These are phyloP conservation scores for Ustilago trichophora DNA, from an alignment of 1,284 basidiomycete genomes.

Conservation along the genomic window DNA sequence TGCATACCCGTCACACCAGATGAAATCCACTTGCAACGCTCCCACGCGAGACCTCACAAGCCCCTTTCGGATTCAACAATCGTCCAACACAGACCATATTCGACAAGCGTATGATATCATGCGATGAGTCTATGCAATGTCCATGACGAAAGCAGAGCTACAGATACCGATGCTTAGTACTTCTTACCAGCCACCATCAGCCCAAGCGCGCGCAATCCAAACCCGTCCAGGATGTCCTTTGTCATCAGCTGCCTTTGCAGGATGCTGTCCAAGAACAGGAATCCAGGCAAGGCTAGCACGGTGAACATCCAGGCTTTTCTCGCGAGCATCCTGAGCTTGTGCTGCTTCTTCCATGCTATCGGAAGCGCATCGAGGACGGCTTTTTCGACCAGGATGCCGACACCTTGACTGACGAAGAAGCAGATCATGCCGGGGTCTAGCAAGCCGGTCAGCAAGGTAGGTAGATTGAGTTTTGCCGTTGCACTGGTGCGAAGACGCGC, in stretches of 20 bases:
- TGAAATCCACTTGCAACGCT: too few species aligned
- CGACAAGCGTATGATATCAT: too few species aligned
- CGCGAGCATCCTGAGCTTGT: not conserved
- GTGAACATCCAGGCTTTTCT: constrained; percentile 29
- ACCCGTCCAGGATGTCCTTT: constrained; percentile 27
- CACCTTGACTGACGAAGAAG: constrained; percentile 36
- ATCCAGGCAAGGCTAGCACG: constrained; percentile 20
- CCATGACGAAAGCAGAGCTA: not conserved
- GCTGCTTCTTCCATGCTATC: constrained; percentile 16
- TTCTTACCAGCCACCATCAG: constrained; percentile 29
- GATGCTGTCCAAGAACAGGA: constrained; percentile 26
- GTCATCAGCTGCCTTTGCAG: constrained; percentile 23
- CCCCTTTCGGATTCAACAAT: too few species aligned
- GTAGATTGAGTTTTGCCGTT: not conserved
- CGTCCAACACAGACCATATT: too few species aligned
- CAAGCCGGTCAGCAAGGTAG: constrained; percentile 8
- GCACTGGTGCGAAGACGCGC: constrained; percentile 10
- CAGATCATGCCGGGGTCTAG: constrained; percentile 29
- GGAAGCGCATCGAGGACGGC: constrained; percentile 22
- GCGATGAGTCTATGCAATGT: constrained; percentile 18
- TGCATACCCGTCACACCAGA: too few species aligned
- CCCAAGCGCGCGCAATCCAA: constrained; percentile 6
- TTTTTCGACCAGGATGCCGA: constrained; percentile 21
- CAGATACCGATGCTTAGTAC: constrained; percentile 12
- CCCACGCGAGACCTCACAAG: too few species aligned